These are phyloP conservation scores for Fraxinus pennsylvanica DNA, from an alignment of 257 asterid genomes.

Conservation along the genomic window DNA sequence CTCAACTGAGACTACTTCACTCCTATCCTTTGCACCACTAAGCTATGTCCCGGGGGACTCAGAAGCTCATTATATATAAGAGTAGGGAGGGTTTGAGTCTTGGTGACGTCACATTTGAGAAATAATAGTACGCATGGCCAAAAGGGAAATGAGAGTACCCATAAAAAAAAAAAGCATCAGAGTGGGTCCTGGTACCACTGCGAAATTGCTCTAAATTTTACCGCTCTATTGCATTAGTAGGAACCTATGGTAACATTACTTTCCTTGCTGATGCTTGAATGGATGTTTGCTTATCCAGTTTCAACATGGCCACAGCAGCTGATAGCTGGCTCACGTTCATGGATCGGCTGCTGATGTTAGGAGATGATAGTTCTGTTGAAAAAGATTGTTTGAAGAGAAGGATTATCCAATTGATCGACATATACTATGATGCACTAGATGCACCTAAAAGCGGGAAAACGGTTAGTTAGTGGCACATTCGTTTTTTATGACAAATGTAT, in stretches of 20 bases:
- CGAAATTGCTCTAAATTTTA: background rate
- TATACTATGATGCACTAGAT: conserved; percentile 84
- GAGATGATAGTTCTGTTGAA: conserved; percentile 43
- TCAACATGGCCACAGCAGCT: conserved; percentile 57
- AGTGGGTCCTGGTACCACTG: background rate
- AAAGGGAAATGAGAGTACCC: background rate
- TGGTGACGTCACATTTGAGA: background rate
- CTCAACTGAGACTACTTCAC: too few relatives aligned
- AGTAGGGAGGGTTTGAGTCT: background rate
- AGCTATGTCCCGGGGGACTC: background rate
- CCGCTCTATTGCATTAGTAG: background rate
- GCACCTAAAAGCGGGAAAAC: conserved; percentile 87
- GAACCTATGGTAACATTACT: background rate
- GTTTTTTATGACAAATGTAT: background rate
- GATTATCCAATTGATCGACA: conserved; percentile 54
- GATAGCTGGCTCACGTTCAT: conserved; percentile 71
- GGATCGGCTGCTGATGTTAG: conserved; percentile 66
- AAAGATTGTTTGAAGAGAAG: conserved; percentile 36
- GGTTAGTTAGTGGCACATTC: conserved; percentile 36
- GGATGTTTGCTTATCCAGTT: conserved; percentile 42
- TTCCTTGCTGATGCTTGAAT: background rate
- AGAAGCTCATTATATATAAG: background rate
- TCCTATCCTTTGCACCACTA: too few relatives aligned
- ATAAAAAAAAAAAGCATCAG: background rate
- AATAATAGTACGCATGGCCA: background rate